Evolutionary conservation across 345 rosid genomes (phyloP).

Genomic region (Eucalyptus microcorys): DNA sequence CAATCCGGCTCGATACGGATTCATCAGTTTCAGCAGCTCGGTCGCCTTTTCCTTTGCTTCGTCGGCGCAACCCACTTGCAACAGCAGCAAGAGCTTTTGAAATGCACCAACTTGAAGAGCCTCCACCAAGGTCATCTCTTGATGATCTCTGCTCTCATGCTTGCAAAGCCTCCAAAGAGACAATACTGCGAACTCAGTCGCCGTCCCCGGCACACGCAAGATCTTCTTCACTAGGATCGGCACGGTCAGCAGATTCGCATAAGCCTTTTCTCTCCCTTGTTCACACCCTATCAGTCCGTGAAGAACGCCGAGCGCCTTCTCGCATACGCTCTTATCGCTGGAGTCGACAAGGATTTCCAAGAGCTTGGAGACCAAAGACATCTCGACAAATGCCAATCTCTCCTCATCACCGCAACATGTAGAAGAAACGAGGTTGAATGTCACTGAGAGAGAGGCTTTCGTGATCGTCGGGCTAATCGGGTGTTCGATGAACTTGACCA

Average conservation of each 20-base stretch:
- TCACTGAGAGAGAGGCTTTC: slow-evolving; percentile 19
- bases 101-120: slow-evolving; percentile 46
- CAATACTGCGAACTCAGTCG: slow-evolving; percentile 27
- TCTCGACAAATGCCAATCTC: slow-evolving; percentile 3
- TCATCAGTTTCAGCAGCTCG: slow-evolving; percentile 40
- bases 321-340: slow-evolving; percentile 9
- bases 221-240: slow-evolving; percentile 44
- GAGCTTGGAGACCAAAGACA: slow-evolving; percentile 16
- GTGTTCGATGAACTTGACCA: slow-evolving; percentile 8
- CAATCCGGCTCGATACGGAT: slow-evolving; percentile 35
- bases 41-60: slow-evolving; percentile 50
- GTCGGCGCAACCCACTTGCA: slow-evolving; percentile 36
- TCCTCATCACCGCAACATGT: background rate
- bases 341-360: slow-evolving; percentile 12
- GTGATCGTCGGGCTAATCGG: slow-evolving; percentile 13
- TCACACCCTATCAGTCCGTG: slow-evolving; percentile 15
- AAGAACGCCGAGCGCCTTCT: slow-evolving; percentile 19
- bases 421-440: slow-evolving; percentile 18
- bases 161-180: slow-evolving; percentile 30
- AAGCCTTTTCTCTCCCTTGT: slow-evolving; percentile 22
- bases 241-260: slow-evolving; percentile 14
- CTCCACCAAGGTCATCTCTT: slow-evolving; percentile 11
- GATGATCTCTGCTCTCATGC: background rate
- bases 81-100: slow-evolving; percentile 41
- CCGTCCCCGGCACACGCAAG: slow-evolving; percentile 16